phyloP scores from a whole-genome alignment of 1,284 basidiomycete genomes.

The Ustilago lituana region DNA sequence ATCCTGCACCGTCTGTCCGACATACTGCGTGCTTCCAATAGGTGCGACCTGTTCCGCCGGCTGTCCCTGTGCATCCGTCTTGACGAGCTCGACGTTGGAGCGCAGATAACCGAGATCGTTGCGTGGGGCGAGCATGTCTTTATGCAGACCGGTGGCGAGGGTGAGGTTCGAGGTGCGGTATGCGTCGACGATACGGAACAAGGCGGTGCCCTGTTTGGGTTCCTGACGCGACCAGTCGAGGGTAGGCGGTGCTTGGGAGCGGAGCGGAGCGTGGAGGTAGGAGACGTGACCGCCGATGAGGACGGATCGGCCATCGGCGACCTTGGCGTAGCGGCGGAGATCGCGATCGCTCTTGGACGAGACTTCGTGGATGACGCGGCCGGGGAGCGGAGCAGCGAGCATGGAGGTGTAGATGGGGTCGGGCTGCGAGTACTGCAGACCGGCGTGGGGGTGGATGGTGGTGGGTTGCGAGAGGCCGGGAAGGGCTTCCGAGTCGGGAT shows the following conservation, averaged over 20 bases:
- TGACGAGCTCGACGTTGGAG: slow-evolving; percentile 37
- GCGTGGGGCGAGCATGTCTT: slow-evolving; percentile 39
- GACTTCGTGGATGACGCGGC: slow-evolving; percentile 54
- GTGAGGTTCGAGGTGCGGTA: slow-evolving; percentile 25
- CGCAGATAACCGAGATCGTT: slow-evolving; percentile 44
- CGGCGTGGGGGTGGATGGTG: slow-evolving; percentile 54
- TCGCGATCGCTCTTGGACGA: slow-evolving; percentile 17
- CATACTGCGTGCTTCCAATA: slow-evolving; percentile 24
- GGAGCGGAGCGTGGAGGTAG: slow-evolving; percentile 38
- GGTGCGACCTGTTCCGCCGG: slow-evolving; percentile 1
- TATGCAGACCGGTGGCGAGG: slow-evolving; percentile 31
- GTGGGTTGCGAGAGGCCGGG: slow-evolving; percentile 41
- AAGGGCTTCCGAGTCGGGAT: slow-evolving; percentile 7
- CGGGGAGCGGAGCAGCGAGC: slow-evolving; percentile 52
- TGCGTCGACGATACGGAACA: slow-evolving; percentile 46
- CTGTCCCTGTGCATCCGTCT: slow-evolving; percentile 16
- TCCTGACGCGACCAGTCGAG: slow-evolving; percentile 44
- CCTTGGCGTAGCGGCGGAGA: slow-evolving; percentile 12
- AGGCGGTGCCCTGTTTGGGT: slow-evolving; percentile 35
- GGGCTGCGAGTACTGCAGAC: slow-evolving; percentile 62
- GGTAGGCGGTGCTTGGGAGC: slow-evolving; percentile 32
- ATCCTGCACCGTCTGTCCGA: slow-evolving; percentile 31
- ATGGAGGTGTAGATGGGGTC: slow-evolving; percentile 57
- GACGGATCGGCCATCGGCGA: slow-evolving; percentile 37
- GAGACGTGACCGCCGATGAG: slow-evolving; percentile 37